These are phyloP conservation scores for Alternaria hordeiaustralica DNA, from an alignment of 2,329 filamentous ascomycete genomes.

Conservation along the genomic window DNA sequence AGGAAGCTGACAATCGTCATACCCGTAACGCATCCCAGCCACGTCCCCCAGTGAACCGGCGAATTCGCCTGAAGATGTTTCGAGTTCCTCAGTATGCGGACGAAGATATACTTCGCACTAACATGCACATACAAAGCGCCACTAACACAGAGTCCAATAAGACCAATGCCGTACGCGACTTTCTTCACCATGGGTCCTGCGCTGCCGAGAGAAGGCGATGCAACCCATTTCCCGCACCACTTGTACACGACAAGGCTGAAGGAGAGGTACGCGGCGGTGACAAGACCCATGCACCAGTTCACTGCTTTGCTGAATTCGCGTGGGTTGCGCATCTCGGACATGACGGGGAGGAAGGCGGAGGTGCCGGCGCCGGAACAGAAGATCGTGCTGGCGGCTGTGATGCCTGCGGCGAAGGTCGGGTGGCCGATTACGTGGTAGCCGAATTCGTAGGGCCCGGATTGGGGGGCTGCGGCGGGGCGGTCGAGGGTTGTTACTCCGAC, in stretches of 20 bases:
- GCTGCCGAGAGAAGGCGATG: conserved; percentile 66
- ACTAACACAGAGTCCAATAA: conserved; percentile 62
- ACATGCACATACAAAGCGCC: conserved; percentile 58
- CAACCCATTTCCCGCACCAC: conserved; percentile 68
- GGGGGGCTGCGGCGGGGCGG: conserved; percentile 66
- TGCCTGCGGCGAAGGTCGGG: conserved; percentile 65
- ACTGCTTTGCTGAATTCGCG: conserved; percentile 67
- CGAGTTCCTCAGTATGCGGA: conserved; percentile 60
- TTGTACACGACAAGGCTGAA: conserved; percentile 67
- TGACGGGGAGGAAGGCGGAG: conserved; percentile 68
- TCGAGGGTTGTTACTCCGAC: conserved; percentile 64
- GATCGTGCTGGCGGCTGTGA: conserved; percentile 63
- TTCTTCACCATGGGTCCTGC: conserved; percentile 67
- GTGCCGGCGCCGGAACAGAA: conserved; percentile 67
- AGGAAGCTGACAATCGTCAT: conserved; percentile 57
- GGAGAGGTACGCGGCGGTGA: conserved; percentile 63
- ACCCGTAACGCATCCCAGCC: conserved; percentile 55
- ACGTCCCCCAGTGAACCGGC: conserved; percentile 63
- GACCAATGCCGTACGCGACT: conserved; percentile 64
- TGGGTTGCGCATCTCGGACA: conserved; percentile 68
- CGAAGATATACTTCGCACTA: conserved; percentile 63
- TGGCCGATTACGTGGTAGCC: conserved; percentile 64
- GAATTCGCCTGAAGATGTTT: conserved; percentile 61
- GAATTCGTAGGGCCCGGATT: conserved; percentile 64
- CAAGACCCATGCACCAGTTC: conserved; percentile 64